Base-by-base conservation (phyloP, 495 filamentous ascomycete genomes). In the Saxophila tyrrhenica region DNA sequence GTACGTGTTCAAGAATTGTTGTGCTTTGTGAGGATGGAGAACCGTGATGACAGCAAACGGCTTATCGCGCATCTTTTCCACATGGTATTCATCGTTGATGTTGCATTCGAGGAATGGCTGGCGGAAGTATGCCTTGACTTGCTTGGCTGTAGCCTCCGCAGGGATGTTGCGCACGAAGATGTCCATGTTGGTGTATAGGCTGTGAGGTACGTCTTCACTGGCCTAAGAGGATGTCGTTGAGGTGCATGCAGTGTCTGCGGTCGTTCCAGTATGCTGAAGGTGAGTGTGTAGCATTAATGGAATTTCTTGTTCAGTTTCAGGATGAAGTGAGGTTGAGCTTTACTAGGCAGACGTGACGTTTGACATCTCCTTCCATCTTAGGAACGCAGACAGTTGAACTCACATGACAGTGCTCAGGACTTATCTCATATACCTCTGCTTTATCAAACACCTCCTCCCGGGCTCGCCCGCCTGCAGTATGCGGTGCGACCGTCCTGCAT, bases 151-250 rank as follows among this genome's bases (percentile, higher is more conserved):
- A 19, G 54, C 48, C 39, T 55, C 48, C 23, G 39, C 0, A 7
- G 62, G 59, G 29, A 66, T 8, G 23, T 59, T 61, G 17, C 55
- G 59, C 20, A 65, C 58, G 54, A 66, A 66, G 54, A 66, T 48
- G 19, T 66, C 64, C 64, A 66, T 66, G 52, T 23, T 46, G 25
- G 32, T 20, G 39, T 9, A 10, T 42, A n/a, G n/a, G n/a, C n/a
- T n/a, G n/a, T n/a, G n/a, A n/a, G n/a, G n/a, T n/a, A n/a, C n/a
- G n/a, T n/a, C n/a, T n/a, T n/a, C n/a, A n/a, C n/a, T n/a, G n/a
- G n/a, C 11, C 13, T 9, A 15, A 11, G 42, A 11, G 42, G 42
- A 46, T n/a, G n/a, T n/a, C n/a, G n/a, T n/a, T n/a, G n/a, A n/a
- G n/a, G n/a, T n/a, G n/a, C n/a, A n/a, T n/a, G n/a, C n/a, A n/a